phyloP scores from a whole-genome alignment of 2,329 filamentous ascomycete species.

The Sarocladium oryzae region DNA sequence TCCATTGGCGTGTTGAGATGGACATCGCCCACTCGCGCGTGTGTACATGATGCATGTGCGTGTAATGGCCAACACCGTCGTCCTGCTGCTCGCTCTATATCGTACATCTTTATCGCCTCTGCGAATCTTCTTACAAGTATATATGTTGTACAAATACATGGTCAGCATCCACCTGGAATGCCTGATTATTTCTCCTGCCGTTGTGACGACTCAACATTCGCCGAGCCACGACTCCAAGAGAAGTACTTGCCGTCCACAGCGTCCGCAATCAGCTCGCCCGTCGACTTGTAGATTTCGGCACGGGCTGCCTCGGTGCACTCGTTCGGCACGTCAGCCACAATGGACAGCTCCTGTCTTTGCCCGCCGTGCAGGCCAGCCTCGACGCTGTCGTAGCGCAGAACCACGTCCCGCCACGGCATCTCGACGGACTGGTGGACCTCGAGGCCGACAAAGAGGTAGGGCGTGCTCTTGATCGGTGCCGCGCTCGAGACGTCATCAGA shows the following conservation, averaged over 20 bases:
- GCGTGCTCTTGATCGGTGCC: background rate
- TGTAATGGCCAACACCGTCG: too few species aligned
- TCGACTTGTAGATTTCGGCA: background rate
- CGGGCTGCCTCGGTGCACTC: background rate
- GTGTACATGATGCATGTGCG: too few species aligned
- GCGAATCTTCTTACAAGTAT: too few species aligned
- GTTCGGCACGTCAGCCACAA: constrained; percentile 19
- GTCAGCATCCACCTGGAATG: too few species aligned
- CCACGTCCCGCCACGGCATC: constrained; percentile 35
- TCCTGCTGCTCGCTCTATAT: too few species aligned
- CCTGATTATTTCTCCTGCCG: too few species aligned
- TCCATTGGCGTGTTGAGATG: too few species aligned
- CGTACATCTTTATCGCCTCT: too few species aligned
- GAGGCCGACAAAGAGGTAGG: constrained; percentile 41
- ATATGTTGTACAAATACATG: too few species aligned
- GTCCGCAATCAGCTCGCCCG: background rate
- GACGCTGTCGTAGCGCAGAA: constrained; percentile 44
- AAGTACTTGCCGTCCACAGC: background rate
- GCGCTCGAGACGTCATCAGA: background rate
- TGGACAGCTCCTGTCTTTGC: constrained; percentile 42
- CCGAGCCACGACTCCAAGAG: background rate
- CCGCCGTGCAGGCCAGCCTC: constrained; percentile 46
- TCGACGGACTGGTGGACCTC: constrained; percentile 44
- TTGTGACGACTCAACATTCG: background rate
- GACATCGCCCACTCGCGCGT: too few species aligned